These are phyloP conservation scores for Basidioascus undulatus DNA, from an alignment of 768 basidiomycete species.

Conservation along the genomic window DNA sequence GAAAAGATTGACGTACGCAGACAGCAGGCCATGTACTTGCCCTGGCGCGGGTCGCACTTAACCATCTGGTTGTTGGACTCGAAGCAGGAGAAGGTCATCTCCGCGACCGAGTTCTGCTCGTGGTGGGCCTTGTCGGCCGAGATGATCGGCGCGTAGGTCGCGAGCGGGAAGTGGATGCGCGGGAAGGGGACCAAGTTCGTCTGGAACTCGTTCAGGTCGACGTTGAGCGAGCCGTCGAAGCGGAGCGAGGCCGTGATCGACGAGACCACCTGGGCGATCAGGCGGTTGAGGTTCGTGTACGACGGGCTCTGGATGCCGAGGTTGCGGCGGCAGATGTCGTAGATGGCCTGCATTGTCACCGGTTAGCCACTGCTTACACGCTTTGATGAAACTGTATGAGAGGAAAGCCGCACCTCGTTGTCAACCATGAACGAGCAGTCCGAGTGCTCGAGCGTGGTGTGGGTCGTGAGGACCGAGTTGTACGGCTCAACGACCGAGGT, in stretches of 20 bases:
- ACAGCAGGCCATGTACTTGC: conserved; percentile 58
- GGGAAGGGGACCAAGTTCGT: conserved; percentile 83
- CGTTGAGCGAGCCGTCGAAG: conserved; percentile 91
- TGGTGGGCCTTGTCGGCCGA: conserved; percentile 81
- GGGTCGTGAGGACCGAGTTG: conserved; percentile 72
- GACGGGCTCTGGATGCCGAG: conserved; percentile 62
- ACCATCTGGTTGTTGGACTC: conserved; percentile 94
- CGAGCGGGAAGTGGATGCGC: conserved; percentile 82
- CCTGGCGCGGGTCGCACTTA: conserved; percentile 84
- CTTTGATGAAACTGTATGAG: too few species aligned
- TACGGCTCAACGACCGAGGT: conserved; percentile 98
- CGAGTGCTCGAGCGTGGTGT: conserved; percentile 98
- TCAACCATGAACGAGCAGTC: conserved; percentile 99
- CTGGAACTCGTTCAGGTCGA: conserved; percentile 95
- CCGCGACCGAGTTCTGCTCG: conserved; percentile 88
- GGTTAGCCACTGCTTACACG: conserved; percentile 1
- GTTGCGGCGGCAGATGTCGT: conserved; percentile 96
- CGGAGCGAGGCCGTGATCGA: conserved; percentile 90
- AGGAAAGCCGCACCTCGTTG: conserved; percentile 41
- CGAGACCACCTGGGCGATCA: conserved; percentile 97
- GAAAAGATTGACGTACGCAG: conserved; percentile 2
- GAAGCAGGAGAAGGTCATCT: conserved; percentile 97
- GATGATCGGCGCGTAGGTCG: conserved; percentile 81
- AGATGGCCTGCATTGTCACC: conserved; percentile 39
- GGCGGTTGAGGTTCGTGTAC: conserved; percentile 78